These are phyloP conservation scores for Cordyceps cateniannulata DNA, from an alignment of 2,329 filamentous ascomycete species.

Conservation along the genomic window DNA sequence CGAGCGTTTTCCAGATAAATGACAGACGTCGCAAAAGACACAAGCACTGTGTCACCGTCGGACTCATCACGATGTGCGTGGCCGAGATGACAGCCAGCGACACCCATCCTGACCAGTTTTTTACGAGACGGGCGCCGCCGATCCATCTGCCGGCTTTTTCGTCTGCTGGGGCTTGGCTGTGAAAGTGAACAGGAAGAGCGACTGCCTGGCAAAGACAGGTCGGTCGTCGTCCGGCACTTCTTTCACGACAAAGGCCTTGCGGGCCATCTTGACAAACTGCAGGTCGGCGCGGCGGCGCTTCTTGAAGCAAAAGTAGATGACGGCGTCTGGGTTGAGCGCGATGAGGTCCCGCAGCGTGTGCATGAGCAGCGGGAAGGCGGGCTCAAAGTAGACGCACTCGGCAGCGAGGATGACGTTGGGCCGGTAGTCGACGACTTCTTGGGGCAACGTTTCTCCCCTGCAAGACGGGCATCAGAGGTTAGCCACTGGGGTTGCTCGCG, in stretches of 20 bases:
- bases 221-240: conserved; percentile 58
- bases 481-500: too few species aligned
- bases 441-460: conserved; percentile 56
- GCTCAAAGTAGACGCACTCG: conserved; percentile 96
- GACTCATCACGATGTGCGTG: not conserved
- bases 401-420: conserved; percentile 86
- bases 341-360: conserved; percentile 71
- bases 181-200: conserved; percentile 56
- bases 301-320: conserved; percentile 86
- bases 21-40: not conserved
- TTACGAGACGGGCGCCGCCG: not conserved
- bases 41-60: not conserved
- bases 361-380: conserved; percentile 82
- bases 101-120: not conserved
- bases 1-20: not conserved
- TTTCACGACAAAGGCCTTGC: conserved; percentile 57
- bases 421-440: conserved; percentile 45
- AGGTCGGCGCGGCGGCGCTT: conserved; percentile 76
- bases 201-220: conserved; percentile 48
- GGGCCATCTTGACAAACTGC: conserved; percentile 66
- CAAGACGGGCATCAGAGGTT: not conserved
- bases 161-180: conserved; percentile 28
- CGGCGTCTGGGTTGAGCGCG: conserved; percentile 58
- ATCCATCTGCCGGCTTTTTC: not conserved
- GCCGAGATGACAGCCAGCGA: too few species aligned